Percentiles rank a stretch among this genome's conserved stretches.
phyloP scores from a whole-genome alignment of 2,329 filamentous ascomycete genomes.

The Sporothrix luriei region DNA sequence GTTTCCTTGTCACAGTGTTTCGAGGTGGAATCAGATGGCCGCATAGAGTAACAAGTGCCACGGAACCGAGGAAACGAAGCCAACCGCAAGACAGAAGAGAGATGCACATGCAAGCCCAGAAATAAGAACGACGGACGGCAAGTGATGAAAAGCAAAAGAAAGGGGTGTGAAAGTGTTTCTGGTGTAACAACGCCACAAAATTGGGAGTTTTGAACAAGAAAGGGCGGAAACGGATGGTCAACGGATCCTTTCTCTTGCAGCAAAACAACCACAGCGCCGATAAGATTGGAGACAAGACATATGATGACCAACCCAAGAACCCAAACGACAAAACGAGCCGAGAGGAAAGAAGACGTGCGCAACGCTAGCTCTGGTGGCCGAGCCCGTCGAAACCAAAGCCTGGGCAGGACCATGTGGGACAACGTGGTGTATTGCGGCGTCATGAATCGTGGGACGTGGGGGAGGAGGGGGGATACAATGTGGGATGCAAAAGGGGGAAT shows the following conservation, averaged over 20 bases:
- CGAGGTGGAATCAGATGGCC: constrained; percentile 9
- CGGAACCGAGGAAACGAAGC: constrained; percentile 5
- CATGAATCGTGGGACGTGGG: constrained; percentile 24
- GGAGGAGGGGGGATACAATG: not conserved
- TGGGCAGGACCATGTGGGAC: constrained; percentile 11
- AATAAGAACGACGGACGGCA: constrained; percentile 5
- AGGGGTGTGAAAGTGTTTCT: constrained; percentile 5
- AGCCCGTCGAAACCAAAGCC: not conserved
- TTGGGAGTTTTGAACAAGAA: constrained; percentile 6
- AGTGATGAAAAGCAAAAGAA: not conserved
- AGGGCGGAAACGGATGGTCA: not conserved
- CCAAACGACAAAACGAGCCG: not conserved
- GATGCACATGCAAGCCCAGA: constrained; percentile 17
- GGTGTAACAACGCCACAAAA: constrained; percentile 28
- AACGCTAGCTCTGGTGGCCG: constrained; percentile 5
- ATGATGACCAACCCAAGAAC: not conserved
- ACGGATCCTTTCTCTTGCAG: not conserved
- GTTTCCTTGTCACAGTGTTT: constrained; percentile 6
- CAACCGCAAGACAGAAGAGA: not conserved
- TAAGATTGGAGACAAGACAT: not conserved
- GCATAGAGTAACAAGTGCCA: not conserved
- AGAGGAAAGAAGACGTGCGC: constrained; percentile 1
- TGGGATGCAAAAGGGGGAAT: not conserved
- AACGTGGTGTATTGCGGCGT: constrained; percentile 25
- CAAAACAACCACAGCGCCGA: not conserved